A percentile compares a stretch with the other conserved stretches of the same genome.
Conservation (phyloP, 2,329 filamentous ascomycete species). For the Xylaria digitata region DNA sequence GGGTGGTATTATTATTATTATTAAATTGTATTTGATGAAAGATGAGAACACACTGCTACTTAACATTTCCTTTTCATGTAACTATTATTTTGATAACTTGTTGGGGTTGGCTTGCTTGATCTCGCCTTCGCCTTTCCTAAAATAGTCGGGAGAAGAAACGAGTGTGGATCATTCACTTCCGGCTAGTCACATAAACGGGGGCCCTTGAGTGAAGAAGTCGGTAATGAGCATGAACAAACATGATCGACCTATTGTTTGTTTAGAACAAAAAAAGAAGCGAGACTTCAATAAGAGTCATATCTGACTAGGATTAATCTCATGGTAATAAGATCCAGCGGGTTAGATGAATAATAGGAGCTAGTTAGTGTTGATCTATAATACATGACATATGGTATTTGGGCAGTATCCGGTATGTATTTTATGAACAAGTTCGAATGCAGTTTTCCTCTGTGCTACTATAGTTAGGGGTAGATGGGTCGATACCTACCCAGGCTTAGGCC, state of each 20-base stretch:
- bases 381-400: neutral
- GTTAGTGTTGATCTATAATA: neutral
- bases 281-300: neutral
- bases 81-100: neutral
- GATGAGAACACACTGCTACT: neutral
- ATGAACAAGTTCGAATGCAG: neutral
- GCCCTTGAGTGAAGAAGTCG: neutral
- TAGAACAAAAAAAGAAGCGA: constrained; percentile 1
- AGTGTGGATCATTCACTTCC: constrained; percentile 1
- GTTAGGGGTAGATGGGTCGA: constrained; percentile 6
- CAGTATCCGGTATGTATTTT: neutral
- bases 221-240: constrained; percentile 12
- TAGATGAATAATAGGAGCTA: constrained; percentile 9
- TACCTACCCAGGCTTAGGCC: neutral
- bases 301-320: neutral
- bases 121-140: neutral
- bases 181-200: constrained; percentile 7
- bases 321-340: neutral
- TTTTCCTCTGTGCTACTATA: neutral
- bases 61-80: neutral
- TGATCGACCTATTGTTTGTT: constrained; percentile 5
- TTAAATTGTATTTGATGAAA: neutral
- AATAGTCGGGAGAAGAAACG: neutral
- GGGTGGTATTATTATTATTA: too few relatives aligned
- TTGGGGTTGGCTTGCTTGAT: neutral